Conservation (phyloP, 768 basidiomycete species). For the Paxillus involutus region DNA sequence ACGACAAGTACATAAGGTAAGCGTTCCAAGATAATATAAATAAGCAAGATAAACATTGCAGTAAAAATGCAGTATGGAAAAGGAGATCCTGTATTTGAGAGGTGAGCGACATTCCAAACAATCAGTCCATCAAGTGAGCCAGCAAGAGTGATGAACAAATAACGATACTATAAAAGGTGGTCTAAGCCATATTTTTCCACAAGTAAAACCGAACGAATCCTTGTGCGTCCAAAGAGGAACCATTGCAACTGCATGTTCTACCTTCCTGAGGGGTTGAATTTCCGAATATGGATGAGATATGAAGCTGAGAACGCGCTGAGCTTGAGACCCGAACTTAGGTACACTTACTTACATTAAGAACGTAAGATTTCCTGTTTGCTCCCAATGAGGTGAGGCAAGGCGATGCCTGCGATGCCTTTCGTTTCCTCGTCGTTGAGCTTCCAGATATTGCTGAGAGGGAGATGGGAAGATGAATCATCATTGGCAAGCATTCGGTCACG, state of each 20-base stretch:
- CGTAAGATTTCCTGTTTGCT: constrained; percentile 38
- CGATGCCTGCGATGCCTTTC: constrained; percentile 50
- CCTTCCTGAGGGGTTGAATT: neutral
- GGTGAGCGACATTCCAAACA: constrained; percentile 29
- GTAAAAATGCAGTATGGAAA: constrained; percentile 33
- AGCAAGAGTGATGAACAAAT: constrained; percentile 24
- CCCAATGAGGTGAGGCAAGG: constrained; percentile 42
- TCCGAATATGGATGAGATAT: neutral
- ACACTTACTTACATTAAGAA: constrained; percentile 18
- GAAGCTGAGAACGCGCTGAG: neutral
- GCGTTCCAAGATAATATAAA: constrained; percentile 38
- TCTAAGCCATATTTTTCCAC: constrained; percentile 28
- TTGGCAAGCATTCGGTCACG: constrained; percentile 25
- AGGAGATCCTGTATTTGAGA: constrained; percentile 31
- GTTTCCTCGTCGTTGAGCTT: constrained; percentile 70
- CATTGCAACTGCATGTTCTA: neutral
- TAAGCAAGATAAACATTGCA: constrained; percentile 36
- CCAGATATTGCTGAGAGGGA: constrained; percentile 61
- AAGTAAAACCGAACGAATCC: constrained; percentile 6
- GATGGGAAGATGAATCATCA: constrained; percentile 28
- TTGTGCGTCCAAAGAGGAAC: constrained; percentile 2
- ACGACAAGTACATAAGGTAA: constrained; percentile 30
- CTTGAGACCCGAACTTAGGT: neutral
- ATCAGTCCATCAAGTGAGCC: constrained; percentile 25
- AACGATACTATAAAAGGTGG: constrained; percentile 22